Base-by-base conservation (phyloP, 352 stramenopile species). In the Peronospora farinosa region DNA sequence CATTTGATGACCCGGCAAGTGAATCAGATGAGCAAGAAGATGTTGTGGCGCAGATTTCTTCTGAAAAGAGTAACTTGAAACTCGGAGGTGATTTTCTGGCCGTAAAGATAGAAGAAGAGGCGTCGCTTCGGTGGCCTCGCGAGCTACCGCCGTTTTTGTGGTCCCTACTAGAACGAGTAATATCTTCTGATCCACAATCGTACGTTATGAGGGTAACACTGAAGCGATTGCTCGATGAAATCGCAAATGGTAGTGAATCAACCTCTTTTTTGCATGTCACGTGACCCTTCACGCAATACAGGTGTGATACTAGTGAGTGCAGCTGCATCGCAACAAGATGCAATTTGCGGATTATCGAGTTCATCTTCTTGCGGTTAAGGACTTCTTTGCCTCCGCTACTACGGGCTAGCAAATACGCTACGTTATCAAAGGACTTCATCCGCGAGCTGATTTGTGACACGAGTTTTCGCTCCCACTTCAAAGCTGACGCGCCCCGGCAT, bases 311-410 rank as follows among this genome's bases (percentile, higher is more conserved):
- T 3, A 89, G 78, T 74, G 0, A 82, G 47, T 89, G 42, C 78
- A 89, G 44, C 36, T 90, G 9, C 78, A 90, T 82, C 0, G 76
- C 78, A 27, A 89, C 76, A 11, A 89, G 61, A 51, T 89, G 78
- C 17, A 89, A 49, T 46, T 89, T 89, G 4, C 78, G 76, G 27
- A 89, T 86, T 13, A 79, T 87, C 15, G 78, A 87, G 57, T 89
- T 89, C 65, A 87, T 76, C 48, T 89, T 89, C 64, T 87, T 87
- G 17, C 78, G 78, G 37, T 72, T 89, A 28, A 87, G 59, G 4
- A 81, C 44, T 32, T 86, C 73, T 33, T 81, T 74, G 2, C 69
- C 71, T 33, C 65, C 70, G 30, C 60, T 75, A 1, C 67, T 75
- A 39, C 70, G 72, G 23, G 78, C 75, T n/a, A 89, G 62, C 5